These are phyloP conservation scores for Botrytis tulipae DNA, from an alignment of 2,329 filamentous ascomycete genomes.

Conservation along the genomic window DNA sequence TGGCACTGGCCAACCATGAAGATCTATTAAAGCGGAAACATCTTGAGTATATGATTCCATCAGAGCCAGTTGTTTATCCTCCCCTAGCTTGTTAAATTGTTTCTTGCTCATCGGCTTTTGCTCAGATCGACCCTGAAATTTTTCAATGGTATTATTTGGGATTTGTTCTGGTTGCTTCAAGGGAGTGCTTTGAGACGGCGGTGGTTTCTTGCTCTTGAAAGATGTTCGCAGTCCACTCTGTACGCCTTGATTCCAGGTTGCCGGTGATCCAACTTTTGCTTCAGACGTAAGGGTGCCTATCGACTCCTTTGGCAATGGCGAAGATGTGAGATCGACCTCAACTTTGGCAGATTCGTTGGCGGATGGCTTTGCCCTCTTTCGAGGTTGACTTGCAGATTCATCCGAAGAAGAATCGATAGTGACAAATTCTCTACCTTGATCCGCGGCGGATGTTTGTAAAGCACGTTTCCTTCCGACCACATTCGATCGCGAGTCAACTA, in stretches of 20 bases:
- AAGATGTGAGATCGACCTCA: constrained; percentile 6
- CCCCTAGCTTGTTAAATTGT: background rate
- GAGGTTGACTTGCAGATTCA: constrained; percentile 7
- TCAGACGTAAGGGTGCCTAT: background rate
- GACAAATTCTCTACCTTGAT: constrained; percentile 1
- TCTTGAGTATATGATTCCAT: constrained; percentile 9
- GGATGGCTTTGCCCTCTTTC: constrained; percentile 15
- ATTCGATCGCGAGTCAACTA: constrained; percentile 16
- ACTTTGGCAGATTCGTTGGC: background rate
- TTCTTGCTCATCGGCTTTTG: constrained; percentile 1
- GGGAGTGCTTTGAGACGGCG: background rate
- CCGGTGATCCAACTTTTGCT: background rate
- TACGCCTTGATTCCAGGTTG: constrained; percentile 45
- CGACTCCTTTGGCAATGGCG: background rate
- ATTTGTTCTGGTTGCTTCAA: background rate
- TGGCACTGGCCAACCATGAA: constrained; percentile 20
- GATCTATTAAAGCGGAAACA: constrained; percentile 1
- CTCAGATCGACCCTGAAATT: background rate
- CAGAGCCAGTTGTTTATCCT: background rate
- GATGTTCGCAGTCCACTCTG: constrained; percentile 45
- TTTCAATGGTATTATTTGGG: background rate
- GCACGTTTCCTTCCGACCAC: constrained; percentile 18
- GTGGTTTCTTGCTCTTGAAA: constrained; percentile 35
- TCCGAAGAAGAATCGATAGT: constrained; percentile 19
- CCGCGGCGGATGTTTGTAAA: constrained; percentile 12